Percentiles rank a stretch among this genome's conserved stretches.
Evolutionary conservation across 768 basidiomycete species (phyloP).

Genomic region (Lanmaoa rubissima): DNA sequence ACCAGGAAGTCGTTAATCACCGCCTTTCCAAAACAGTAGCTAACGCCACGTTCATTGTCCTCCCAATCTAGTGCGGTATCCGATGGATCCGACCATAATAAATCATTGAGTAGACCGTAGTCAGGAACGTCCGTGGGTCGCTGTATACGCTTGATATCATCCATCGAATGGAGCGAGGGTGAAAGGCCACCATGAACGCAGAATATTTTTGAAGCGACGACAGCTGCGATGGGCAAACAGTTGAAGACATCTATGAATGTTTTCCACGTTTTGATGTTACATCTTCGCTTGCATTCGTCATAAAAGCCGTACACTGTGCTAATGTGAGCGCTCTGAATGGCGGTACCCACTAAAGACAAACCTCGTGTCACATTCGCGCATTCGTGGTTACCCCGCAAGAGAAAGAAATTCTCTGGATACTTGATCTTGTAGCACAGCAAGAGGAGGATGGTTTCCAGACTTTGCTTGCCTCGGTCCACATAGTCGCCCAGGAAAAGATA

Average conservation of each 20-base stretch:
- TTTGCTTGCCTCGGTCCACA: conserved; percentile 98
- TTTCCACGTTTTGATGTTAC: conserved; percentile 99
- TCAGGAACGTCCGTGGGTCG: conserved; percentile 98
- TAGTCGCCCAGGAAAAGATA: conserved; percentile 99
- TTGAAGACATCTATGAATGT: conserved; percentile 99
- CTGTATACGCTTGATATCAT: conserved; percentile 97
- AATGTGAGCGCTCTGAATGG: conserved; percentile 20
- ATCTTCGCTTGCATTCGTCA: conserved; percentile 98
- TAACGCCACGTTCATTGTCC: conserved; percentile 98
- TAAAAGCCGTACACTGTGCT: conserved; percentile 94
- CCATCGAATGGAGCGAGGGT: conserved; percentile 92
- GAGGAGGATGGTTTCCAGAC: conserved; percentile 95
- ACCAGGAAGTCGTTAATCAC: conserved; percentile 96
- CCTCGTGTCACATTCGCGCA: conserved; percentile 99
- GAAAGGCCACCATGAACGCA: conserved; percentile 97
- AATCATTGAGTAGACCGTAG: conserved; percentile 94
- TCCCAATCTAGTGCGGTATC: conserved; percentile 99
- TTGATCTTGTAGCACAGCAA: conserved; percentile 99
- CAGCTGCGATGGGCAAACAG: conserved; percentile 95
- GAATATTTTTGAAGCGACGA: conserved; percentile 99
- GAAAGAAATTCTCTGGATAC: conserved; percentile 99
- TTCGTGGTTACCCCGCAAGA: conserved; percentile 97
- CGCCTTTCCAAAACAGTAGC: conserved; percentile 97
- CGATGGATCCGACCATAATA: conserved; percentile 97
- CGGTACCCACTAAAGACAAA: conserved; percentile 36